Conservation (phyloP, 2,329 filamentous ascomycete species). For the Tothia fuscella region DNA sequence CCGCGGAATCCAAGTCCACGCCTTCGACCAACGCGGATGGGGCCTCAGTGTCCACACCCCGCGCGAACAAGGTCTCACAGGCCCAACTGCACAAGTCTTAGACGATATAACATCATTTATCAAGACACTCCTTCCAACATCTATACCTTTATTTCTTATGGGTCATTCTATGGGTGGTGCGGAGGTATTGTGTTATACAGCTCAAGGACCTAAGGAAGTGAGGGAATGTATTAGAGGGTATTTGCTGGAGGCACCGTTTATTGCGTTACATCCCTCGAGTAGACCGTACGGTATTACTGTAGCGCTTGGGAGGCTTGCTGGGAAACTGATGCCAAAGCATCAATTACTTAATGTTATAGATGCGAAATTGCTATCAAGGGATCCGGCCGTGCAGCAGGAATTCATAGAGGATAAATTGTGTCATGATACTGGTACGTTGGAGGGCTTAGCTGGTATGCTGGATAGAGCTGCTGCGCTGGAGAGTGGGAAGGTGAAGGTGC, state of each 20-base stretch:
- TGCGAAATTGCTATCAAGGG: conserved; percentile 52
- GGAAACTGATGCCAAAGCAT: conserved; percentile 52
- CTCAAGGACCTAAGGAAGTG: conserved; percentile 36
- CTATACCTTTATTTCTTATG: conserved; percentile 63
- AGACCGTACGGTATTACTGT: conserved; percentile 54
- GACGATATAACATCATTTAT: conserved; percentile 71
- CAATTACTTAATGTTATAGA: conserved; percentile 58
- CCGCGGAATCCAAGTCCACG: conserved; percentile 61
- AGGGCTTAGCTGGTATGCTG: conserved; percentile 64
- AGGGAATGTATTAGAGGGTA: conserved; percentile 56
- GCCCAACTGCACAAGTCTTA: conserved; percentile 60
- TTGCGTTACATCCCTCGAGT: conserved; percentile 55
- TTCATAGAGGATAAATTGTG: conserved; percentile 57
- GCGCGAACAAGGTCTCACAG: conserved; percentile 57
- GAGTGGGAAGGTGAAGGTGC: conserved; percentile 38
- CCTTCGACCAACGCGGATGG: conserved; percentile 84
- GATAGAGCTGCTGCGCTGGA: conserved; percentile 56
- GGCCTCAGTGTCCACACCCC: conserved; percentile 55
- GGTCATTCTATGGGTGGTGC: conserved; percentile 89
- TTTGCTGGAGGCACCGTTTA: conserved; percentile 65
- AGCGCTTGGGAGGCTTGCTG: conserved; percentile 52
- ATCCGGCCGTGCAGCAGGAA: conserved; percentile 48
- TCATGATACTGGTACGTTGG: conserved; percentile 78
- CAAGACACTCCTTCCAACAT: conserved; percentile 47
- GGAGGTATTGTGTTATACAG: conserved; percentile 53